Evolutionary conservation across 1,139 yeast species (phyloP).

Genomic region (Debaryomyces fabryi): DNA sequence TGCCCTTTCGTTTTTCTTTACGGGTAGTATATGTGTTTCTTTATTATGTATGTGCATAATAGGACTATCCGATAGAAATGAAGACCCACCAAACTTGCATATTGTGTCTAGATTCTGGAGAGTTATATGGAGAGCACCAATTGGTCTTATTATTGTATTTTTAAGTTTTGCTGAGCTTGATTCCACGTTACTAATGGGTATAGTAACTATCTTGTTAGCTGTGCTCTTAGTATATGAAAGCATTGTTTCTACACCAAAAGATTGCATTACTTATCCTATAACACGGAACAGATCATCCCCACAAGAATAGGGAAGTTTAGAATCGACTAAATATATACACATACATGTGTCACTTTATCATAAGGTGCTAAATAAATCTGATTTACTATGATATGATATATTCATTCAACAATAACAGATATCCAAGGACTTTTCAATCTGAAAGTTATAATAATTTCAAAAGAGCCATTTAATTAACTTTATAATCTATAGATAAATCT

Average conservation of each 20-base stretch:
- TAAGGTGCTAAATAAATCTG: too few relatives aligned
- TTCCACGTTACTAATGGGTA: constrained; percentile 48
- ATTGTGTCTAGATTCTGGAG: constrained; percentile 40
- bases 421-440: too few relatives aligned
- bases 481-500: too few relatives aligned
- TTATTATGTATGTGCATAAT: constrained; percentile 36
- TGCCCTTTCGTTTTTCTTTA: constrained; percentile 49
- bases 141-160: constrained; percentile 42
- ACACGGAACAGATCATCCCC: background rate
- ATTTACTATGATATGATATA: too few relatives aligned
- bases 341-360: too few relatives aligned
- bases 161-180: constrained; percentile 49
- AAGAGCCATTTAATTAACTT: too few relatives aligned
- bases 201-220: constrained; percentile 36
- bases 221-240: constrained; percentile 40
- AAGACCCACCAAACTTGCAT: constrained; percentile 36
- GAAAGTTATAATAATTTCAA: too few relatives aligned
- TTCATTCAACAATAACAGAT: too few relatives aligned
- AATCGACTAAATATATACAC: too few relatives aligned
- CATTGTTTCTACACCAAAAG: constrained; percentile 30
- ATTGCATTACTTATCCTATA: constrained; percentile 11
- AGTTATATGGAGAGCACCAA: constrained; percentile 42
- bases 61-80: constrained; percentile 42
- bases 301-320: background rate
- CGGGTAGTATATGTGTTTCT: constrained; percentile 52